These are phyloP conservation scores for Flaveria robusta DNA, from an alignment of 129 eudicot genomes.

Conservation along the genomic window DNA sequence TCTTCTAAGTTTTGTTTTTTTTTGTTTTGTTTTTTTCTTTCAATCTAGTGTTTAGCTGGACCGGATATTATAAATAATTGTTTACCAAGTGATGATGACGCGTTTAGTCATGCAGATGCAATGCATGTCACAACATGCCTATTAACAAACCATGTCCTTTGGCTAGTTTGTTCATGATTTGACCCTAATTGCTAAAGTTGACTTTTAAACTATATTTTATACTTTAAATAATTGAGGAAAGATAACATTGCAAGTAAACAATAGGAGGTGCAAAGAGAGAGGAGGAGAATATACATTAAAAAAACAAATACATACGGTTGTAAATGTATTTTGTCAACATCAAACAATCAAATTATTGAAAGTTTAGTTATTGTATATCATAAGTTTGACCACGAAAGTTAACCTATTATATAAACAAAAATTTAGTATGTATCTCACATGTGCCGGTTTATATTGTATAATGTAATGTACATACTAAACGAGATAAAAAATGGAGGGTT, in stretches of 20 bases:
- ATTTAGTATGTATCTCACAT: background rate
- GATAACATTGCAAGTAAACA: background rate
- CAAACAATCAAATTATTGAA: background rate
- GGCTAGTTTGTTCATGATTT: constrained; percentile 2
- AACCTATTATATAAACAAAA: background rate
- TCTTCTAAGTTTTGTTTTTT: too few relatives aligned
- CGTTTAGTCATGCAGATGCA: background rate
- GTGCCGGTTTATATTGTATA: background rate
- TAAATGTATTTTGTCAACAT: background rate
- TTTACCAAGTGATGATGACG: background rate
- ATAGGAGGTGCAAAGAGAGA: background rate
- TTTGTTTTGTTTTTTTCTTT: too few relatives aligned
- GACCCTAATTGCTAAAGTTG: background rate
- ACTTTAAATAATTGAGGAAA: background rate
- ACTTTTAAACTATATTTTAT: background rate
- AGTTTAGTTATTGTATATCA: background rate
- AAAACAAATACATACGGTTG: background rate
- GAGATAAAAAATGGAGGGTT: too few relatives aligned
- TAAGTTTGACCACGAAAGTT: background rate
- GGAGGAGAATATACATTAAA: background rate
- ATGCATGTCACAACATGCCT: background rate
- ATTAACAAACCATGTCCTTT: background rate
- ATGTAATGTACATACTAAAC: too few relatives aligned
- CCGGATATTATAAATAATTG: background rate
- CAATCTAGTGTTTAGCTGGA: too few relatives aligned